Evolutionary conservation across 2,329 filamentous ascomycete species (phyloP), one percentile per base, ranked within the genome.

Genomic region (Aspergillus aculeatus): DNA sequence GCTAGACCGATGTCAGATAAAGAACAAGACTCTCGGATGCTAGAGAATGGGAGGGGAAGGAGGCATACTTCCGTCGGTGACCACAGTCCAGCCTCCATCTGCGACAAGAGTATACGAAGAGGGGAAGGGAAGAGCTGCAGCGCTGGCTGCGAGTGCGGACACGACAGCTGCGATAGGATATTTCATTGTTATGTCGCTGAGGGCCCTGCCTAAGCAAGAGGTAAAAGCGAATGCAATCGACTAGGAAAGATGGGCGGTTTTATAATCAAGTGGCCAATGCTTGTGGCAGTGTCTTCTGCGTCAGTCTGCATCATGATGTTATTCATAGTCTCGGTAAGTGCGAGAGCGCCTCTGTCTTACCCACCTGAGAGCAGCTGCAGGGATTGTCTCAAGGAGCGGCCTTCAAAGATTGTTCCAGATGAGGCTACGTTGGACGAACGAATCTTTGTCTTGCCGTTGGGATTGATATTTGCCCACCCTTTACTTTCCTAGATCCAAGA

Each of bases 31-130:
- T 50, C 12, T 35, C 10, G 6, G 16, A 38, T 3, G 31, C 3
- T 24, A 3, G 16, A 5, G 12, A n/a, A 23, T 10, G 21, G 32
- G 21, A 23, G 23, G 9, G 41, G 7, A 16, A 19, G 11, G 5
- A 3, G 12, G 19, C 52, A 23, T 48, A 55, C 53, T 35, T 16
- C 53, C 53, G 26, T 55, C 41, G 7, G 53, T 55, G 2, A 55
- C 53, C 5, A 55, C 44, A 0, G 53, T 55, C 53, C 53, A 55
- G 26, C 53, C 53, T 11, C 53, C 53, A 31, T 55, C 53, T 3
- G 53, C 53, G 23, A 55, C 53, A 14, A 55, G 53, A 16, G 53
- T 55, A 9, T 55, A 55, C 16, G 53, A 19, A 1, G 53, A 47
- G 12, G 53, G 53, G 4, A 55, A 26, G 44, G 53, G 21, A 35